phyloP scores from a whole-genome alignment of 306 rosid genomes.

The Begonia masoniana region DNA sequence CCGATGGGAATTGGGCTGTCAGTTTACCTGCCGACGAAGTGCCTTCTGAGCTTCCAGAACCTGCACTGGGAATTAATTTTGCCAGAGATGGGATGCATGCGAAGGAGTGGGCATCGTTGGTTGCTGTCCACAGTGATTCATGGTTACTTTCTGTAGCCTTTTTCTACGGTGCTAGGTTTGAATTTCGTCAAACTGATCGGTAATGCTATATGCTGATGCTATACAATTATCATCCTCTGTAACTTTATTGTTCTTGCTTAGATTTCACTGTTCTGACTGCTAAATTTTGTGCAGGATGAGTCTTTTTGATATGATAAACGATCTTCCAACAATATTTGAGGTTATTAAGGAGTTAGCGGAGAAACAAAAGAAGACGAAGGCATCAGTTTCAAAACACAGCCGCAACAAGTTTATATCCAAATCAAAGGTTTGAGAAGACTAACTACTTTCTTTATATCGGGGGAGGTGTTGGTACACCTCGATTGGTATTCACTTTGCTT shows the following conservation, averaged over 20 bases:
- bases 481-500: no score
- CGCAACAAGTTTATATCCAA: conserved; percentile 55
- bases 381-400: conserved; percentile 57
- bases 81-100: conserved; percentile 45
- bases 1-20: conserved; percentile 46
- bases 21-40: conserved; percentile 37
- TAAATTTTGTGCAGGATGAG: conserved; percentile 52
- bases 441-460: background rate
- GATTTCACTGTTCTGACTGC: background rate
- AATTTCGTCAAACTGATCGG: conserved; percentile 36
- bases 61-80: conserved; percentile 43
- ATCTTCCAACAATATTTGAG: conserved; percentile 82
- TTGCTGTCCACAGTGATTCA: conserved; percentile 39
- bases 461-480: no score
- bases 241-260: no score
- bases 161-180: conserved; percentile 36
- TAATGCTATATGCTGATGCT: background rate
- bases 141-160: conserved; percentile 41
- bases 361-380: conserved; percentile 65
- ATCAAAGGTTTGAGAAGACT: conserved; percentile 36
- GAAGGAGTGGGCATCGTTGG: conserved; percentile 39
- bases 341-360: conserved; percentile 53
- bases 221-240: no score
- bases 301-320: conserved; percentile 66
- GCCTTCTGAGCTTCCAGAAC: conserved; percentile 36